Percentiles rank a stretch among this genome's conserved stretches.
Conservation (phyloP, 1,284 basidiomycete genomes). For the Microstroma glucosiphilum region DNA sequence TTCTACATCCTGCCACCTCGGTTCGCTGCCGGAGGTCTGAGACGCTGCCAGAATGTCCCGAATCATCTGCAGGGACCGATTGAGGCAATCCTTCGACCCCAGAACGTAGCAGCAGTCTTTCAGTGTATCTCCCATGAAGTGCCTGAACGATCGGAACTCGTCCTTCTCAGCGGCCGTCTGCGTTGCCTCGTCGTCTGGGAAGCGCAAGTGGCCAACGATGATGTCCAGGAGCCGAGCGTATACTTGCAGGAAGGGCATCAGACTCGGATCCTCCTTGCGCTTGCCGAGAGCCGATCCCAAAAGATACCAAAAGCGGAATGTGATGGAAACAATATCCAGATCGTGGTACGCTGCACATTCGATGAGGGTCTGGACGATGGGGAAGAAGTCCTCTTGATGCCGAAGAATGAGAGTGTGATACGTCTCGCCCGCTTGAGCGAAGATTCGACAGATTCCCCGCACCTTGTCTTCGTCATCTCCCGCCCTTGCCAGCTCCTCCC, state of each 20-base stretch:
- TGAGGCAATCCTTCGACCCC: conserved; percentile 75
- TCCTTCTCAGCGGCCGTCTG: conserved; percentile 80
- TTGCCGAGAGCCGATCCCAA: conserved; percentile 30
- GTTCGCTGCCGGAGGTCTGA: conserved; percentile 21
- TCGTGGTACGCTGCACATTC: conserved; percentile 87
- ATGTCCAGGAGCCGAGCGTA: conserved; percentile 77
- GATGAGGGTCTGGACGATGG: conserved; percentile 89
- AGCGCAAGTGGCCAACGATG: conserved; percentile 86
- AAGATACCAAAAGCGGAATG: conserved; percentile 96
- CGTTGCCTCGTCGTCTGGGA: conserved; percentile 65
- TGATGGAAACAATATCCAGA: conserved; percentile 94
- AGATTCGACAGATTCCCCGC: conserved; percentile 81
- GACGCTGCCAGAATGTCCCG: conserved; percentile 60
- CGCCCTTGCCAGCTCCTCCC: conserved; percentile 27
- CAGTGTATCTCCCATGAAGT: conserved; percentile 97
- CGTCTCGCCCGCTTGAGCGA: conserved; percentile 91
- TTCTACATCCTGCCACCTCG: conserved; percentile 88
- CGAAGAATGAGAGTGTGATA: conserved; percentile 83
- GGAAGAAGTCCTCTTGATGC: conserved; percentile 82
- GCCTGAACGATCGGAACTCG: conserved; percentile 87
- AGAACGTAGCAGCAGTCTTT: conserved; percentile 98
- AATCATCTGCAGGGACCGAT: conserved; percentile 74
- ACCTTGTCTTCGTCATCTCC: conserved; percentile 66
- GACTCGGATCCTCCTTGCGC: conserved; percentile 19
- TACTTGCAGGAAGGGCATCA: conserved; percentile 64